phyloP scores from a whole-genome alignment of 1,284 basidiomycete species.

The Sporisorium graminicola region DNA sequence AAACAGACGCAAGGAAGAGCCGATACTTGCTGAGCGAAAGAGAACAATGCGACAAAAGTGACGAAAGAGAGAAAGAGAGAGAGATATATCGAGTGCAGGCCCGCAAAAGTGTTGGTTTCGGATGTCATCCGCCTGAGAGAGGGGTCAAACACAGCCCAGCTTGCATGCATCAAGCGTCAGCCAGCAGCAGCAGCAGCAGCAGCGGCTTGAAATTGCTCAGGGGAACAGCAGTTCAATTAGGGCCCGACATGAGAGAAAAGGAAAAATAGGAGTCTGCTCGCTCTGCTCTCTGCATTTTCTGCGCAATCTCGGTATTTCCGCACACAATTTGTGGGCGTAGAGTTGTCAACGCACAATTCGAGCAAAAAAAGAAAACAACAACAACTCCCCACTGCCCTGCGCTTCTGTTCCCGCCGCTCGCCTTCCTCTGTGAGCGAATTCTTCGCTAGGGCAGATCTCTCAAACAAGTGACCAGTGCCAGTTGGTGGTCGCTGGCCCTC shows the following conservation, averaged over 20 bases:
- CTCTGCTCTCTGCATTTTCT: too few relatives aligned
- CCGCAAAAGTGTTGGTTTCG: constrained; percentile 11
- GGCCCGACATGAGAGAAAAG: not conserved
- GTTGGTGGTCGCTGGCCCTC: too few relatives aligned
- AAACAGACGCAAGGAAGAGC: not conserved
- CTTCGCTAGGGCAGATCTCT: too few relatives aligned
- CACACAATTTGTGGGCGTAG: too few relatives aligned
- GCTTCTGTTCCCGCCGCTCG: too few relatives aligned
- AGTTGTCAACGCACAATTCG: too few relatives aligned
- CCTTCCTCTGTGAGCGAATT: too few relatives aligned
- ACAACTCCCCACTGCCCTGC: too few relatives aligned
- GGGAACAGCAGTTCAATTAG: not conserved
- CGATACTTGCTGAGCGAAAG: not conserved
- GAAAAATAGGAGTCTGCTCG: constrained; percentile 2
- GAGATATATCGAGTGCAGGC: not conserved
- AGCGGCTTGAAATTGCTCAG: not conserved
- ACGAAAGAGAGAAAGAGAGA: not conserved
- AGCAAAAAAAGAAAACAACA: too few relatives aligned
- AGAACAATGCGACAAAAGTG: not conserved
- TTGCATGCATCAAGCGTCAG: constrained; percentile 10
- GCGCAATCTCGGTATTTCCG: too few relatives aligned
- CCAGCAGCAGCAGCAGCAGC: constrained; percentile 3
- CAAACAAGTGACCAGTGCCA: too few relatives aligned
- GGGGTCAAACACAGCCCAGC: constrained; percentile 5
- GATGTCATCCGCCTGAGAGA: not conserved